Conservation (phyloP, 768 basidiomycete genomes). For the Cystobasidium ongulense region DNA sequence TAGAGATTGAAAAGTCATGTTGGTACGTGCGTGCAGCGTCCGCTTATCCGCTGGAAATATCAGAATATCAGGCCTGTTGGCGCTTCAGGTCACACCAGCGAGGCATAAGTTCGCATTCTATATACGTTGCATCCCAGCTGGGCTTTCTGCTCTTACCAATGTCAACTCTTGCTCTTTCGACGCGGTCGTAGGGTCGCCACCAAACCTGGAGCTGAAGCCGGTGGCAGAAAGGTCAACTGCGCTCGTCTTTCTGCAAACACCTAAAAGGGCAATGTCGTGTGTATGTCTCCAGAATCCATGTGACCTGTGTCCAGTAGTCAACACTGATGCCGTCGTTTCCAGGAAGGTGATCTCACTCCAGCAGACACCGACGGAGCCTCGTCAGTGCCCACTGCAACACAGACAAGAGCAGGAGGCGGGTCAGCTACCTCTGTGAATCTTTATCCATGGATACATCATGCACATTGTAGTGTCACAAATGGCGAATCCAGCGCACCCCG, state of each 20-base stretch:
- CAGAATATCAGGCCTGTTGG: too few species aligned
- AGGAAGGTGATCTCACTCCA: conserved; percentile 19
- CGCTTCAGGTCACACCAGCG: too few species aligned
- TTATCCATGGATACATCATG: conserved; percentile 24
- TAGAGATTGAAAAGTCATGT: too few species aligned
- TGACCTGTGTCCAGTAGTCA: not conserved
- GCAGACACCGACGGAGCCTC: not conserved
- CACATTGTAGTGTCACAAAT: conserved; percentile 13
- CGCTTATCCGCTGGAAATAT: too few species aligned
- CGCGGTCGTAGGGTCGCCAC: too few species aligned
- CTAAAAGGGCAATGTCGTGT: conserved; percentile 4
- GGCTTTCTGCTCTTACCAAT: too few species aligned
- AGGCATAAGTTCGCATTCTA: too few species aligned
- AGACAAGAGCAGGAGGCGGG: not conserved
- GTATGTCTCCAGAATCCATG: not conserved
- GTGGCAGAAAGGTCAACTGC: too few species aligned
- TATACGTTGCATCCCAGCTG: too few species aligned
- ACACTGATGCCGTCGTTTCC: not conserved
- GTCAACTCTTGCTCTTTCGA: too few species aligned
- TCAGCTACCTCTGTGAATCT: conserved; percentile 7
- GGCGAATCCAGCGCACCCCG: not conserved
- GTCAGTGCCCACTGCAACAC: not conserved
- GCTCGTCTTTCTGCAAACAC: not conserved
- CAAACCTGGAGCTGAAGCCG: too few species aligned
- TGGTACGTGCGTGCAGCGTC: too few species aligned